Percentiles rank a stretch among this genome's conserved stretches.
These are phyloP conservation scores for Fusarium pseudograminearum DNA, from an alignment of 2,329 filamentous ascomycete species.

Conservation along the genomic window DNA sequence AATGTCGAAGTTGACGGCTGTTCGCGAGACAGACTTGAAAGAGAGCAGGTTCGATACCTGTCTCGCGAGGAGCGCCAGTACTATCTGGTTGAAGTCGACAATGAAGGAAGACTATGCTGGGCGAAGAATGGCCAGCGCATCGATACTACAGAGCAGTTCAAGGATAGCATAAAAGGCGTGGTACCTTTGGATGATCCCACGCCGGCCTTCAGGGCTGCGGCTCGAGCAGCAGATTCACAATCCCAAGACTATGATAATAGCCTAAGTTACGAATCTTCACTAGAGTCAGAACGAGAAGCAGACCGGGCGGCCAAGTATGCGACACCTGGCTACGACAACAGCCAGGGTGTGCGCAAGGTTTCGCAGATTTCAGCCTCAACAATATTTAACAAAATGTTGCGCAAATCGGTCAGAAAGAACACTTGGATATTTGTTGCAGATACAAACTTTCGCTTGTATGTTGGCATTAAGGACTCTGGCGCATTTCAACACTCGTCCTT, in stretches of 20 bases:
- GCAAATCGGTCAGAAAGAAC: slow-evolving; percentile 84
- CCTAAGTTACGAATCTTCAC: slow-evolving; percentile 53
- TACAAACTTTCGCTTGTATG: slow-evolving; percentile 84
- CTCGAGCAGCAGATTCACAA: slow-evolving; percentile 21
- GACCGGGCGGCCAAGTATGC: slow-evolving; percentile 74
- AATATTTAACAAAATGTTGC: slow-evolving; percentile 81
- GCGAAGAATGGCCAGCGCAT: slow-evolving; percentile 84
- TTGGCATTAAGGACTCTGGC: slow-evolving; percentile 90
- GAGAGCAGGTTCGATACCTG: slow-evolving; percentile 85
- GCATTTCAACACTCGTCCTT: slow-evolving; percentile 94
- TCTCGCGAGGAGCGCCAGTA: slow-evolving; percentile 83
- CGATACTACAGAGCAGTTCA: slow-evolving; percentile 79
- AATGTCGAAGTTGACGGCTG: slow-evolving; percentile 77
- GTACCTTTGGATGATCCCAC: slow-evolving; percentile 71
- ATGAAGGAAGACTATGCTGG: slow-evolving; percentile 83
- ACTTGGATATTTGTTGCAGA: slow-evolving; percentile 96
- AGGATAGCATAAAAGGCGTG: slow-evolving; percentile 82
- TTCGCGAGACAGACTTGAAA: slow-evolving; percentile 78
- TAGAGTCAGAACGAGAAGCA: slow-evolving; percentile 65
- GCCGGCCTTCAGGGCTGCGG: slow-evolving; percentile 60
- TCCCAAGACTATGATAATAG: slow-evolving; percentile 41
- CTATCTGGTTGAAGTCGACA: slow-evolving; percentile 83
- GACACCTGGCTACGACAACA: slow-evolving; percentile 70
- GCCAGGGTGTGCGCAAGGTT: slow-evolving; percentile 65
- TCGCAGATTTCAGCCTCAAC: slow-evolving; percentile 77